Conservation (phyloP, 2,329 filamentous ascomycete genomes). For the Sporothrix pseudoabietina region DNA sequence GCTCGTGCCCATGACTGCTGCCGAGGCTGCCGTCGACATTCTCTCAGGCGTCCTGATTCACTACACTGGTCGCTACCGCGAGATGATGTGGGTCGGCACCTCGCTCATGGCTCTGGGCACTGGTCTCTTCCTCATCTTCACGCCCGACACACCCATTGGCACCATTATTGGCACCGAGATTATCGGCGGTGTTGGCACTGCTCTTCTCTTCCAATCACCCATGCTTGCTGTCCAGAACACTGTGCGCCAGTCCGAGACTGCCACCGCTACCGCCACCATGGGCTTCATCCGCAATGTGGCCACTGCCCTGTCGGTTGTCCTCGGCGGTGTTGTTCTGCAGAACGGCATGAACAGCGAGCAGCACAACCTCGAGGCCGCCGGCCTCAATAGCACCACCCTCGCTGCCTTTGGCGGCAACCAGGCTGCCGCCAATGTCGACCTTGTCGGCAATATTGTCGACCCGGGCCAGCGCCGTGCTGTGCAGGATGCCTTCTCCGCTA, state of each 20-base stretch:
- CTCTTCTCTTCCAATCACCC: slow-evolving; percentile 61
- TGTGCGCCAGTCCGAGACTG: slow-evolving; percentile 58
- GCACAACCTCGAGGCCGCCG: slow-evolving; percentile 42
- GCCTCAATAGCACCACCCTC: slow-evolving; percentile 31
- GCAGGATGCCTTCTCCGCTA: slow-evolving; percentile 24
- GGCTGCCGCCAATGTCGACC: slow-evolving; percentile 62
- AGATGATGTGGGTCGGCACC: slow-evolving; percentile 54
- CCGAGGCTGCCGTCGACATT: slow-evolving; percentile 50
- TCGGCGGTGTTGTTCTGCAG: slow-evolving; percentile 79
- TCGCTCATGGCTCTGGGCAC: slow-evolving; percentile 57
- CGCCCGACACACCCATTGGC: slow-evolving; percentile 48
- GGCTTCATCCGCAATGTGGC: slow-evolving; percentile 61
- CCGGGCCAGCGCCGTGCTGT: slow-evolving; percentile 26
- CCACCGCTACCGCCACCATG: slow-evolving; percentile 60
- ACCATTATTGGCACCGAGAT: slow-evolving; percentile 55
- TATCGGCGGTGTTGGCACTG: slow-evolving; percentile 59
- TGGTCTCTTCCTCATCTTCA: slow-evolving; percentile 56
- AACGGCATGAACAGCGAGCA: slow-evolving; percentile 63
- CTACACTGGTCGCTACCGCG: slow-evolving; percentile 57
- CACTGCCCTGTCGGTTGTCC: slow-evolving; percentile 67
- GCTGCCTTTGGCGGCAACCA: slow-evolving; percentile 54
- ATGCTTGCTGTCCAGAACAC: slow-evolving; percentile 62
- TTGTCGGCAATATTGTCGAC: slow-evolving; percentile 50
- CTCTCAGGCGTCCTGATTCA: slow-evolving; percentile 50
- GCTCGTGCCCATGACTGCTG: slow-evolving; percentile 56